Percentiles rank a stretch among this genome's conserved stretches.
These are phyloP conservation scores for Verticillium isaacii DNA, from an alignment of 2,329 filamentous ascomycete species.

Conservation along the genomic window DNA sequence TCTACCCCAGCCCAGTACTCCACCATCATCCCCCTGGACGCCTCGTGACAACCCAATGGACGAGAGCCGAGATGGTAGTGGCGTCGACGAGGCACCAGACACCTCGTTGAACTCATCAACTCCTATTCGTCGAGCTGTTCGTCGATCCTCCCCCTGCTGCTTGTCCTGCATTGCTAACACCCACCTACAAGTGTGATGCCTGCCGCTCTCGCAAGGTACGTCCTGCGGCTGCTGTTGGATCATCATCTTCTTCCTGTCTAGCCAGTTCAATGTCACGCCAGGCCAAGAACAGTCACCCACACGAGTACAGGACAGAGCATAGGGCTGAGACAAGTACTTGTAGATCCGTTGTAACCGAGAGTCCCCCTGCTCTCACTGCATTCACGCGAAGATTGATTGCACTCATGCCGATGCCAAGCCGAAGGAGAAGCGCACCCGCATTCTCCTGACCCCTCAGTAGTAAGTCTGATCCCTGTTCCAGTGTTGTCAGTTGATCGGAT, in stretches of 20 bases:
- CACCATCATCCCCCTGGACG: not conserved
- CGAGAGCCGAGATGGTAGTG: slow-evolving; percentile 4
- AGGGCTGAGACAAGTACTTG: not conserved
- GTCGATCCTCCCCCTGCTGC: not conserved
- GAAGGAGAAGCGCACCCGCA: slow-evolving; percentile 30
- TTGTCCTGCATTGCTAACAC: not conserved
- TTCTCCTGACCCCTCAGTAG: slow-evolving; percentile 32
- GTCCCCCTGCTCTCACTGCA: slow-evolving; percentile 28
- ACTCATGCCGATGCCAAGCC: slow-evolving; percentile 24
- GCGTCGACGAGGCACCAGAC: slow-evolving; percentile 8
- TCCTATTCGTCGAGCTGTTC: slow-evolving; percentile 9
- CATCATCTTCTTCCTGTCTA: not conserved
- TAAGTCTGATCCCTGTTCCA: slow-evolving; percentile 14
- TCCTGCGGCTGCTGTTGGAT: not conserved
- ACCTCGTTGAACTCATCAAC: slow-evolving; percentile 1
- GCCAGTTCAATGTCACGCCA: not conserved
- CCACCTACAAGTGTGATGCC: slow-evolving; percentile 21
- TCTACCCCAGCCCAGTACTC: not conserved
- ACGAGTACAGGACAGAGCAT: not conserved
- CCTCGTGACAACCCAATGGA: not conserved
- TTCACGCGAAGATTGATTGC: slow-evolving; percentile 30
- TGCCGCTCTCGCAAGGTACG: slow-evolving; percentile 27
- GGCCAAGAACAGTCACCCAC: too few relatives aligned
- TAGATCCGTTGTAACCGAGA: slow-evolving; percentile 32
- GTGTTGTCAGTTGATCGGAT: not conserved